A percentile compares a stretch with the other conserved stretches of the same genome.
phyloP scores from a whole-genome alignment of 768 basidiomycete genomes.

The Amanita molliuscula region DNA sequence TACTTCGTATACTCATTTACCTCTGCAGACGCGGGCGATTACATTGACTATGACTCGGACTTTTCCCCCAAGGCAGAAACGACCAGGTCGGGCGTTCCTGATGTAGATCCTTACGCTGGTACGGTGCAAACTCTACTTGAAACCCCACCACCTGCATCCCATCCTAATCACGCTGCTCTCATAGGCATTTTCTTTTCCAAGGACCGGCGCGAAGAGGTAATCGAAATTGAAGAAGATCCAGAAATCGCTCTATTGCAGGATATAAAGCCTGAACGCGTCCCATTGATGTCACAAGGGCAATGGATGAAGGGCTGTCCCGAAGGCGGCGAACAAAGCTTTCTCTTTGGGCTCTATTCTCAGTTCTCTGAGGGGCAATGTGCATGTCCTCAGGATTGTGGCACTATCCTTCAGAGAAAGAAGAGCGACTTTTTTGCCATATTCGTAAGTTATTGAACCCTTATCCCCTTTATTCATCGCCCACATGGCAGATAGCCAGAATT shows the following conservation, averaged over 20 bases:
- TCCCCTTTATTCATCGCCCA: constrained; percentile 4
- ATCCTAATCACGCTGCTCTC: constrained; percentile 2
- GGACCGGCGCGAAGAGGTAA: constrained; percentile 83
- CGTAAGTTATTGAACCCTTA: constrained; percentile 35
- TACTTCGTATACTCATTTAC: background rate
- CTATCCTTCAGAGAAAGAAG: constrained; percentile 47
- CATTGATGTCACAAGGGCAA: constrained; percentile 77
- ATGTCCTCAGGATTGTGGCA: constrained; percentile 74
- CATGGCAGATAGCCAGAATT: constrained; percentile 51
- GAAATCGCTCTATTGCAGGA: constrained; percentile 37
- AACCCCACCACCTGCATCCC: constrained; percentile 4
- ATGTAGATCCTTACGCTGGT: constrained; percentile 89
- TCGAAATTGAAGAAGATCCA: constrained; percentile 80
- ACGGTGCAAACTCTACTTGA: constrained; percentile 9
- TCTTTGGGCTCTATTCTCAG: constrained; percentile 77
- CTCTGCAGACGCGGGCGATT: constrained; percentile 35
- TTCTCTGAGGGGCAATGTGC: constrained; percentile 50
- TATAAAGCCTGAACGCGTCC: constrained; percentile 31
- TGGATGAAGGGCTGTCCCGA: constrained; percentile 99
- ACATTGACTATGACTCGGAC: constrained; percentile 78
- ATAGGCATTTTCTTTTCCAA: constrained; percentile 92
- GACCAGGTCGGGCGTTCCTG: constrained; percentile 29
- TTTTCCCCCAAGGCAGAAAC: constrained; percentile 37
- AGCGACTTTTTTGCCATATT: constrained; percentile 77
- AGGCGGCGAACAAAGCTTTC: constrained; percentile 79